Evolutionary conservation across 257 asterid species (phyloP).

Genomic region (Gardenia jasminoides): DNA sequence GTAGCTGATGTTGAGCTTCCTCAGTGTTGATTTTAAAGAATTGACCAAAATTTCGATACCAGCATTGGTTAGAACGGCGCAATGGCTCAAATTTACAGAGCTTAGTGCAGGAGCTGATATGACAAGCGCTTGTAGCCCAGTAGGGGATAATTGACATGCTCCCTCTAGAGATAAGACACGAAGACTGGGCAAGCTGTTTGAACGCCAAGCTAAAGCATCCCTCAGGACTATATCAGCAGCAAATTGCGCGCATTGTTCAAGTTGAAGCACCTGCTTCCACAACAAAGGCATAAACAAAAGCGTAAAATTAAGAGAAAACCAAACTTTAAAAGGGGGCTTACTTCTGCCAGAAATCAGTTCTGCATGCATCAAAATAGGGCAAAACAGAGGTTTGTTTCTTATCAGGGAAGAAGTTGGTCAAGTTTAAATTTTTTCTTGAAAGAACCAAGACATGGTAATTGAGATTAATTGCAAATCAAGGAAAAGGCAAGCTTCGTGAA

Average conservation of each 20-base stretch:
- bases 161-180: slow-evolving; percentile 73
- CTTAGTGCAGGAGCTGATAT: slow-evolving; percentile 57
- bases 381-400: background rate
- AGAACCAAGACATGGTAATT: background rate
- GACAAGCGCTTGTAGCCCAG: slow-evolving; percentile 50
- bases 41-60: slow-evolving; percentile 50
- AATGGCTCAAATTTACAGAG: slow-evolving; percentile 71
- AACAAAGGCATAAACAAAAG: no score
- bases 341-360: slow-evolving; percentile 20
- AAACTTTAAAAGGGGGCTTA: no score
- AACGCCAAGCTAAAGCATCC: slow-evolving; percentile 30
- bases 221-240: slow-evolving; percentile 49
- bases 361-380: background rate
- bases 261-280: slow-evolving; percentile 70
- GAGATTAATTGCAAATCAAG: background rate
- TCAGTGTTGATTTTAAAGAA: slow-evolving; percentile 55
- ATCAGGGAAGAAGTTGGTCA: no score
- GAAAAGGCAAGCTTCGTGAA: background rate
- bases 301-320: no score
- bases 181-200: slow-evolving; percentile 47
- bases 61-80: slow-evolving; percentile 61
- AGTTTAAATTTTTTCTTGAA: no score
- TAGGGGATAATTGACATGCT: slow-evolving; percentile 70
- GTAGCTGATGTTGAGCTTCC: slow-evolving; percentile 65
- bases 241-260: slow-evolving; percentile 74